Evolutionary conservation across 257 asterid species (phyloP), one percentile per base, ranked within the genome.

Genomic region (Eucommia ulmoides): DNA sequence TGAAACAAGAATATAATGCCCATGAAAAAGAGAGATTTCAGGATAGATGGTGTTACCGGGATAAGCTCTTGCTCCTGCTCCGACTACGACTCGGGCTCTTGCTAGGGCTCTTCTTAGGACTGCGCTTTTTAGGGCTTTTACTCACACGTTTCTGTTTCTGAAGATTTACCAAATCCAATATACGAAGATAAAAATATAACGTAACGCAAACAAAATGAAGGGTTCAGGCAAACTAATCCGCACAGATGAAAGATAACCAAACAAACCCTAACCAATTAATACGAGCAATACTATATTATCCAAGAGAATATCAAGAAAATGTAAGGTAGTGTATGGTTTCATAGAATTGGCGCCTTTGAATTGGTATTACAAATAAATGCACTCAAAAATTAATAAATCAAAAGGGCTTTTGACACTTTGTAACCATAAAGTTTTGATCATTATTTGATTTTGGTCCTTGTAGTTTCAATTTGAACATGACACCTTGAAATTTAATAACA

Each of bases 51-150:
- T 42, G n/a, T 41, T 51, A 89, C 96, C 93, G 73, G 62, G 93
- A 80, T 23, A 61, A 71, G 54, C 84, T 83, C 75, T 80, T 72
- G 82, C 97, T 84, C 20, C 69, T 53, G 52, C 95, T 84, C 57
- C 55, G 56, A 71, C 89, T 81, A 7, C 68, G 66, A 61, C 75
- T 70, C 63, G 33, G 51, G 61, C 81, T 84, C 22, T 44, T 45
- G 83, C 93, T 81, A 4, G 56, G 19, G 65, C 92, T 74, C 52
- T 53, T 44, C 57, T 76, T 68, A 3, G 72, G 16, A 61, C 76
- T 75, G 65, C 68, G 71, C 54, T 53, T 73, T 53, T 59, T 73
- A 2, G 96, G 96, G 59, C 94, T 85, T 52, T 50, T 58, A 51
- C 85, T 83, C 22, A 23, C 72, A 45, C 23, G 84, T 71, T 86